These are phyloP conservation scores for Fraxinus sp. DNA, from an alignment of 305 asterid species.

Conservation along the genomic window DNA sequence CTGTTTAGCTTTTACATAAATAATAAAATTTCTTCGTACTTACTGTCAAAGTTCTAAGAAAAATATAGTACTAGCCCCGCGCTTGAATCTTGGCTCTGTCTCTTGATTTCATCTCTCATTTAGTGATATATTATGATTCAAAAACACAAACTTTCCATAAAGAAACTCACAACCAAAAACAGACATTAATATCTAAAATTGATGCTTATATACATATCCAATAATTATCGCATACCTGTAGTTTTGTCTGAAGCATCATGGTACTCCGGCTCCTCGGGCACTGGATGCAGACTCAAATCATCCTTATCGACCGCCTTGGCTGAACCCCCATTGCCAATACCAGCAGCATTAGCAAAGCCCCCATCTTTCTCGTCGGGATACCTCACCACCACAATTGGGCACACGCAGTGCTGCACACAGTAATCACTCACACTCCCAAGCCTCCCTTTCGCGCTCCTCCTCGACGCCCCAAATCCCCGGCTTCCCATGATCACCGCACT, in stretches of 20 bases:
- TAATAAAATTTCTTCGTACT: too few species aligned
- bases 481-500: conserved; percentile 82
- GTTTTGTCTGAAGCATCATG: conserved; percentile 61
- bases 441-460: conserved; percentile 55
- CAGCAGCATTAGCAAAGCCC: conserved; percentile 14
- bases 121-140: background rate
- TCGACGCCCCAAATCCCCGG: conserved; percentile 72
- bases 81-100: background rate
- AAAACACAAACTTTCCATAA: background rate
- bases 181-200: background rate
- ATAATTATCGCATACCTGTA: conserved; percentile 38
- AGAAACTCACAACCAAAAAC: background rate
- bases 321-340: conserved; percentile 25
- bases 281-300: conserved; percentile 46
- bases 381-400: conserved; percentile 77
- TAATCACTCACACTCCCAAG: conserved; percentile 85
- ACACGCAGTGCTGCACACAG: conserved; percentile 75
- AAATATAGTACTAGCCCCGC: background rate
- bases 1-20: background rate
- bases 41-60: background rate
- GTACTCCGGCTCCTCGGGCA: conserved; percentile 63
- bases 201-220: background rate
- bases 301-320: conserved; percentile 31
- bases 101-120: background rate
- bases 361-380: conserved; percentile 66